A percentile compares a stretch with the other conserved stretches of the same genome.
Conservation (phyloP, 1,139 yeast species). For the Hansenula anomala region DNA sequence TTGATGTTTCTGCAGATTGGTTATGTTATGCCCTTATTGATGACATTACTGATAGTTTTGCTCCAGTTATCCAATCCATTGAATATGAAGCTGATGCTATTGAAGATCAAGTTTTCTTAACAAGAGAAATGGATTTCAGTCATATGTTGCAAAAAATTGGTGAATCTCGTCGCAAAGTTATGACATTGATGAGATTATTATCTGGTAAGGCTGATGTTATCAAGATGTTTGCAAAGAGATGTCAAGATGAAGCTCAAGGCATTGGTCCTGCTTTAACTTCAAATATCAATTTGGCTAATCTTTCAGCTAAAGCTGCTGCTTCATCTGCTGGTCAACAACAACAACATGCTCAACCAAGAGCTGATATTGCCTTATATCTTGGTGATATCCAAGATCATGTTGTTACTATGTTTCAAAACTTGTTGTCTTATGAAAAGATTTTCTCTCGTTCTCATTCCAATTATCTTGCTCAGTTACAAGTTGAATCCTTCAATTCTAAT, state of each 20-base stretch:
- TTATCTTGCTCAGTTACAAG: slow-evolving; percentile 90
- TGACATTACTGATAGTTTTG: slow-evolving; percentile 91
- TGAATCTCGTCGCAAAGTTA: slow-evolving; percentile 82
- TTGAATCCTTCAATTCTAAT: slow-evolving; percentile 82
- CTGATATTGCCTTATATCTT: slow-evolving; percentile 78
- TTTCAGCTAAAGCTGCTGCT: slow-evolving; percentile 16
- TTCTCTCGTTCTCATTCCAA: slow-evolving; percentile 89
- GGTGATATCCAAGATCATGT: slow-evolving; percentile 99
- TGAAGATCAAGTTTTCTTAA: slow-evolving; percentile 74
- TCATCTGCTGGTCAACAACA: slow-evolving; percentile 6
- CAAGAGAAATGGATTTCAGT: slow-evolving; percentile 61
- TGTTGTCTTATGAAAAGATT: slow-evolving; percentile 86
- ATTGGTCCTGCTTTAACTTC: slow-evolving; percentile 32
- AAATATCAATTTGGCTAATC: slow-evolving; percentile 29
- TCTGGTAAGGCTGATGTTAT: slow-evolving; percentile 97
- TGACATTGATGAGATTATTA: slow-evolving; percentile 85
- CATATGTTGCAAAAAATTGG: slow-evolving; percentile 79
- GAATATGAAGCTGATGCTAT: slow-evolving; percentile 91
- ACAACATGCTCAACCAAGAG: slow-evolving; percentile 59
- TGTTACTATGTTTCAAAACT: slow-evolving; percentile 90
- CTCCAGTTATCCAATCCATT: slow-evolving; percentile 81
- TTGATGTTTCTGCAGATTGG: slow-evolving; percentile 89
- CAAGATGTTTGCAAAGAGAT: slow-evolving; percentile 94
- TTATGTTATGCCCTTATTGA: slow-evolving; percentile 88
- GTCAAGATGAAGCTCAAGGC: slow-evolving; percentile 59